Evolutionary conservation across 1,284 basidiomycete species (phyloP), one percentile per base, ranked within the genome.

Genomic region (Abortiporus biennis): DNA sequence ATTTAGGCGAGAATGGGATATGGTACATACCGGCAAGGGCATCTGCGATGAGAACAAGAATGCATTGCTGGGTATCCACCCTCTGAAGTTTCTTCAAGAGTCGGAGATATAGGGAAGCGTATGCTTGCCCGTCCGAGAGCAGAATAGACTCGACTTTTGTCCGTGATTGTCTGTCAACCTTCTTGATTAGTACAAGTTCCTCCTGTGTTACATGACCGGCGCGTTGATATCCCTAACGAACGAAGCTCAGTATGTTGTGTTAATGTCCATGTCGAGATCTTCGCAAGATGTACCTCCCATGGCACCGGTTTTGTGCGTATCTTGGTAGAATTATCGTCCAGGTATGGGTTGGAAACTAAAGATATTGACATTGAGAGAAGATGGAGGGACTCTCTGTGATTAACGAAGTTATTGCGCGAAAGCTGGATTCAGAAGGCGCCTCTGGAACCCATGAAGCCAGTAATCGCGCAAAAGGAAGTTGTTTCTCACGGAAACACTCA

Each of bases 1-100:
- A 17, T 20, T 19, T 40, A 3, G 40, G 29, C 3, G 12, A 19
- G 24, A 12, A 11, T 17, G 11, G 15, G 13, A 40, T 34, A 31
- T 6, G 22, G 23, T 12, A 42, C 22, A 15, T 49, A 87, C 90
- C 91, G 49, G 78, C 62, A 31, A 99, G 75, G 54, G 95, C 90
- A 65, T 98, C 93, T 23, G 84, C 86, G 52, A 97, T 88, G 50
- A 93, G 76, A 33, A 95, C 89, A 19, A 99, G 76, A 41, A 97
- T 85, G 56, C 80, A 92, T 62, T 96, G 93, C 65, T 97, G 87
- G 3, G 93, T 95, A 63, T 99, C 95, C 36, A 90, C 83, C 52
- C 93, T 71, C 64, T 88, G 86, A 20, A 97, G 77, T 65, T 96
- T 97, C 72, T 92, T 89, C 57, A 99, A 78, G 17, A 99, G 75